Evolutionary conservation across 108 stramenopile species (phyloP), one percentile per base, ranked within the genome.

Genomic region (Skeletonema menzelii): DNA sequence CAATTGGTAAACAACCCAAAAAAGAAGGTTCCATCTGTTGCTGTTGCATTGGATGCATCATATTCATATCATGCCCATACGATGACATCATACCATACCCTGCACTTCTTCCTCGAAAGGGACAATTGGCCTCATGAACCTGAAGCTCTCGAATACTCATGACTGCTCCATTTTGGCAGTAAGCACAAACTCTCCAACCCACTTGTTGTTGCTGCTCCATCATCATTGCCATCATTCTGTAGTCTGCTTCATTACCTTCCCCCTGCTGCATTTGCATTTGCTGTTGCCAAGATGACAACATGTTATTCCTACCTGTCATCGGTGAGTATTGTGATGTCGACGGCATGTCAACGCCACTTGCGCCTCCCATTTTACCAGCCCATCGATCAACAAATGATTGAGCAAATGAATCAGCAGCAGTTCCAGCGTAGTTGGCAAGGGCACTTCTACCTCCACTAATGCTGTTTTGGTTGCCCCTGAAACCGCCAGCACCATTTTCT

Each of bases 341-440:
- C 13, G 27, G 22, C 55, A 57, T 37, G 7, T 28, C 37, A 10
- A 20, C 62, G 15, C 40, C 75, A 55, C 53, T 34, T 27, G 31
- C 56, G n/a, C 38, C 57, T 17, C 46, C 63, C 72, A 38, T 59
- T 8, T 38, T 37, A 5, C 26, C 49, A 28, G 77, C 77, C 47
- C 65, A 79, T 40, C 77, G 77, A 56, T 79, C 77, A 14, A 79
- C 77, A 59, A 79, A 79, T 8, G 77, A 70, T 32, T 79, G 77
- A 20, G 77, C 77, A 20, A 72, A 79, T 19, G 77, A 71, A 56
- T 79, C 70, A 32, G 70, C 76, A 1, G 76, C 32, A 4, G 77
- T 56, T 0, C 76, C 76, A 7, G 64, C 76, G 19, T 65, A 71
- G 26, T 67, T 63, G 42, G 77, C 77, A 65, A 79, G 57, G 37